phyloP scores from a whole-genome alignment of 2,329 filamentous ascomycete genomes.

The Amphichorda felina region DNA sequence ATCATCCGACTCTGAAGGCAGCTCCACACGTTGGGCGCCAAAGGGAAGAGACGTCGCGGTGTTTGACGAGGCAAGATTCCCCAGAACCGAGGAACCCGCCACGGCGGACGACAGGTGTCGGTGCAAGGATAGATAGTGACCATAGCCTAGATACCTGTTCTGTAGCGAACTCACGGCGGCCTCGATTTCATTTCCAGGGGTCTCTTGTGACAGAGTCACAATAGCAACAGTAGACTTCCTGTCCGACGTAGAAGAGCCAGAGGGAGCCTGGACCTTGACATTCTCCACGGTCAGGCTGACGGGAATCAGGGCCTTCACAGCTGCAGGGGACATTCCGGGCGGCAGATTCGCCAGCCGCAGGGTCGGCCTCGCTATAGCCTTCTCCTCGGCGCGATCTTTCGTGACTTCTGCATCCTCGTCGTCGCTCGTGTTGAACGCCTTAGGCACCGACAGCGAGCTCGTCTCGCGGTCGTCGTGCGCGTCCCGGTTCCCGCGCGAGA shows the following conservation, averaged over 20 bases:
- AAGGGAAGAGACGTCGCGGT: constrained; percentile 53
- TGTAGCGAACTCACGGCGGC: constrained; percentile 65
- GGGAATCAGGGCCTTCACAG: constrained; percentile 47
- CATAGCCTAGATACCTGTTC: constrained; percentile 75
- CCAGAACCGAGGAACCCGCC: neutral
- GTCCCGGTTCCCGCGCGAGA: constrained; percentile 22
- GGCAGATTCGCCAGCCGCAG: constrained; percentile 49
- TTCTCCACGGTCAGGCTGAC: constrained; percentile 55
- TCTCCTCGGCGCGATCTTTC: constrained; percentile 36
- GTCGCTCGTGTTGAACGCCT: constrained; percentile 60
- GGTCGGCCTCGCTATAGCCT: constrained; percentile 49
- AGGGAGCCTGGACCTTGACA: constrained; percentile 55
- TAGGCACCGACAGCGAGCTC: constrained; percentile 46
- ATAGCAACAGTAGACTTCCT: constrained; percentile 67
- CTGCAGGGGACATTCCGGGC: constrained; percentile 44
- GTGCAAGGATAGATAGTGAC: constrained; percentile 70
- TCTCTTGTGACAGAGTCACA: constrained; percentile 69
- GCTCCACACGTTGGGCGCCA: constrained; percentile 57
- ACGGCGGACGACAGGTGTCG: constrained; percentile 70
- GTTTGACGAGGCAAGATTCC: constrained; percentile 16
- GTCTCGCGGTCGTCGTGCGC: constrained; percentile 21
- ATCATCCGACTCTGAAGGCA: constrained; percentile 19
- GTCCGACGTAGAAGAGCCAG: constrained; percentile 41
- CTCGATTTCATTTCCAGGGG: constrained; percentile 74
- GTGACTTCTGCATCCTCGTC: constrained; percentile 38